Conservation (phyloP, 2,329 filamentous ascomycete genomes). For the Byssochlamys sp. region DNA sequence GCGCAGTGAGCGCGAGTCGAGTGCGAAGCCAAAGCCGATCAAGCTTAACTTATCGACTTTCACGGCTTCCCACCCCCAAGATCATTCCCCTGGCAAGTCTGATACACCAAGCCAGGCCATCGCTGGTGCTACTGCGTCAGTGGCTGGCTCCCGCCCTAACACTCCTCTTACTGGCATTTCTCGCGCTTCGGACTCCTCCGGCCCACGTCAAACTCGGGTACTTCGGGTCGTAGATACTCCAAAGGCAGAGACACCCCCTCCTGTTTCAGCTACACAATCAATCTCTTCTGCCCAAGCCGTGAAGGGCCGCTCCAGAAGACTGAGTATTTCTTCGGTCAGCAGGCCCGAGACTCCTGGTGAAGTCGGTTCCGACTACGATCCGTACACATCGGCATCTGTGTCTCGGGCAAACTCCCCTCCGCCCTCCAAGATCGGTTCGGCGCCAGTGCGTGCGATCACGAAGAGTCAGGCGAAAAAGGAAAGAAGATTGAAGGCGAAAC, state of each 20-base stretch:
- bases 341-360: slow-evolving; percentile 54
- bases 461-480: slow-evolving; percentile 56
- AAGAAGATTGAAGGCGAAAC: slow-evolving; percentile 41
- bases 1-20: slow-evolving; percentile 3
- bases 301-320: slow-evolving; percentile 25
- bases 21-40: slow-evolving; percentile 23
- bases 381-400: slow-evolving; percentile 48
- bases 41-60: slow-evolving; percentile 23
- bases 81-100: slow-evolving; percentile 13
- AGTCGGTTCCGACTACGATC: slow-evolving; percentile 49
- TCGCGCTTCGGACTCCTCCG: slow-evolving; percentile 30
- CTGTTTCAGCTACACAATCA: slow-evolving; percentile 22
- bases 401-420: slow-evolving; percentile 53
- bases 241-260: slow-evolving; percentile 38
- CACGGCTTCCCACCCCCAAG: slow-evolving; percentile 9
- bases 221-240: slow-evolving; percentile 49
- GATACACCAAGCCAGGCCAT: slow-evolving; percentile 14
- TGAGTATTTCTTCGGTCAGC: slow-evolving; percentile 46
- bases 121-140: slow-evolving; percentile 18
- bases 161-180: slow-evolving; percentile 34
- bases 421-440: slow-evolving; percentile 47
- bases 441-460: slow-evolving; percentile 50
- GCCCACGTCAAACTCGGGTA: slow-evolving; percentile 39
- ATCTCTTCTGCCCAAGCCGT: slow-evolving; percentile 20
- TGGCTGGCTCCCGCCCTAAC: slow-evolving; percentile 40